These are phyloP conservation scores for Senecio squalidus DNA, from an alignment of 140 eudicot genomes.

Conservation along the genomic window DNA sequence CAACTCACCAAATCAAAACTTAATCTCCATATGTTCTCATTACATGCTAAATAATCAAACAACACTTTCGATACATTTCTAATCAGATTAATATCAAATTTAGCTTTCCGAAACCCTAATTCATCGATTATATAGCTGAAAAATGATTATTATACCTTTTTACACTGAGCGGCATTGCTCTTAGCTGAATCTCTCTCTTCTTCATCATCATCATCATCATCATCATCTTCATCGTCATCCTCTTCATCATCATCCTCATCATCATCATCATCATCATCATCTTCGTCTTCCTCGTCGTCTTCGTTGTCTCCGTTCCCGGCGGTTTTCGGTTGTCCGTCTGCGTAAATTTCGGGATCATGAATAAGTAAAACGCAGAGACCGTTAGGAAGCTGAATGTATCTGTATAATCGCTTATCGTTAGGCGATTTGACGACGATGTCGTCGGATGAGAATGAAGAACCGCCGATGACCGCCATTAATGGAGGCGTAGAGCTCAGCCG, in stretches of 20 bases:
- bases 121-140: neutral
- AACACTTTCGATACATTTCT: no score
- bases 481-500: slow-evolving; percentile 14
- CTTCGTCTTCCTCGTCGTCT: slow-evolving; percentile 27
- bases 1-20: neutral
- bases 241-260: slow-evolving; percentile 33
- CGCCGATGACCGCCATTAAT: slow-evolving; percentile 61
- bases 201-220: slow-evolving; percentile 29
- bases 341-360: slow-evolving; percentile 84
- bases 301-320: slow-evolving; percentile 16
- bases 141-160: slow-evolving; percentile 46
- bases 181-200: slow-evolving; percentile 22
- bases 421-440: slow-evolving; percentile 74
- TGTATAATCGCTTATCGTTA: slow-evolving; percentile 59
- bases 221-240: slow-evolving; percentile 21
- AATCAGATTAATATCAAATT: neutral
- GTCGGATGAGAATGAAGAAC: slow-evolving; percentile 47
- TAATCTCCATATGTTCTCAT: neutral
- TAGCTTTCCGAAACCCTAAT: no score
- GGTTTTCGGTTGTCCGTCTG: slow-evolving; percentile 21
- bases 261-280: slow-evolving; percentile 32
- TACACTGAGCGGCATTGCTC: slow-evolving; percentile 51
- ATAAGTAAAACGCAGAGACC: slow-evolving; percentile 84
- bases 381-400: slow-evolving; percentile 64
- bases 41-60: neutral